Conservation (phyloP, 148 eudicot genomes). For the Oxyria digyna region DNA sequence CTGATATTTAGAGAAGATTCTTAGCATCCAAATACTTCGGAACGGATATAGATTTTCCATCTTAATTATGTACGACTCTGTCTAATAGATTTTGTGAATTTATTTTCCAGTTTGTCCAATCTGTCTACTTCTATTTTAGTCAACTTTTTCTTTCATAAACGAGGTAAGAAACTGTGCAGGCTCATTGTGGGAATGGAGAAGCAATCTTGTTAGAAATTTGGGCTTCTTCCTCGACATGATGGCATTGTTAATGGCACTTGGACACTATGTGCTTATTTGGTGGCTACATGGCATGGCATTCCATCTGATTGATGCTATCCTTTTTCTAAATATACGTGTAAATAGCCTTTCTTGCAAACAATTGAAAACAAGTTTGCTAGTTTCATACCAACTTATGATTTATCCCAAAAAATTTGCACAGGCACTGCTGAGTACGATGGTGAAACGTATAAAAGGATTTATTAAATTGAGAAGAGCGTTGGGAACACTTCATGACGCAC, state of each 20-base stretch:
- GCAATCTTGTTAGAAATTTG: constrained; percentile 64
- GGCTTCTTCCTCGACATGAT: constrained; percentile 88
- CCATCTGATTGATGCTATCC: constrained; percentile 83
- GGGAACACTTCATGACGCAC: constrained; percentile 87
- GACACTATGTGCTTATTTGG: constrained; percentile 91
- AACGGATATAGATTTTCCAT: too few relatives aligned
- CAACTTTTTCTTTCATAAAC: not conserved
- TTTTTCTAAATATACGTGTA: constrained; percentile 90
- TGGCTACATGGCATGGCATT: constrained; percentile 99
- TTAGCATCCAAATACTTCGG: not conserved
- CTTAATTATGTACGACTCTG: too few relatives aligned
- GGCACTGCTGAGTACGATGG: constrained; percentile 82
- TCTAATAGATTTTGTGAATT: not conserved
- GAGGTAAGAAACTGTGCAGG: constrained; percentile 30
- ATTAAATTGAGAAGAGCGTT: constrained; percentile 70
- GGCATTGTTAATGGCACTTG: constrained; percentile 85
- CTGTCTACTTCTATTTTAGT: not conserved
- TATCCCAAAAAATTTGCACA: constrained; percentile 17
- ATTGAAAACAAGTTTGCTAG: not conserved
- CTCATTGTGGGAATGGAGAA: constrained; percentile 90
- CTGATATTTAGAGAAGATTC: too few relatives aligned
- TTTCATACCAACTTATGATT: constrained; percentile 1
- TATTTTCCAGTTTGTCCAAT: not conserved
- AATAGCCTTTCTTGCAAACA: constrained; percentile 12
- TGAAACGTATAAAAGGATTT: constrained; percentile 73